Base-by-base conservation (phyloP, 164 flowering plant genomes). In the Piper betle region DNA sequence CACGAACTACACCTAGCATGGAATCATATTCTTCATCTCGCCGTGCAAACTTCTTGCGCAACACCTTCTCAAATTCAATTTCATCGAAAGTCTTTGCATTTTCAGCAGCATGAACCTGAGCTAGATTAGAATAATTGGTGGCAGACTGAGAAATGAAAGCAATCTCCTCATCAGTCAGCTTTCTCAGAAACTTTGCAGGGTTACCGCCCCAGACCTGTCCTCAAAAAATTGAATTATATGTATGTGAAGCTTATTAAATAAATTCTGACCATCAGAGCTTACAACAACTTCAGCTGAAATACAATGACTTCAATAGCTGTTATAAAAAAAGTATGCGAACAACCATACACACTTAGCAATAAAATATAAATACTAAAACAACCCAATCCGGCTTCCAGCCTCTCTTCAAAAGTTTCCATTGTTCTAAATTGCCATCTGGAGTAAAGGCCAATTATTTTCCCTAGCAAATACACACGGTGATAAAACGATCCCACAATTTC, bases 201-300 rank as follows among this genome's bases (percentile, higher is more conserved):
- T 92, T 92, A 17, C 98, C 98, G 71, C 91, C 98, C 98, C 98
- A 91, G 4, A 88, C 84, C 98, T 86, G 87, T 50, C 15, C 33
- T 2, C 12, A 41, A 16, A 43, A 37, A 39, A 8, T 43, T 7
- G 50, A 15, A 43, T 15, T 43, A 8, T 8, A 43, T 15, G 12
- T 2, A 55, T 55, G 33, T 20, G 33, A 55, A 55, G 20, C 58
- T 55, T 37, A 55, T 4, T 20, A 55, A 15, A 55, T 17, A 1
- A 10, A 25, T 12, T 37, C 33, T 4, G 6, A 4, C 6, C 39
- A 20, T 6, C 3, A 5, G 33, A 25, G 58, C 38, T 43, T 10
- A 3, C 12, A 43, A n/a, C n/a, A n/a, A n/a, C n/a, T n/a, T n/a
- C n/a, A n/a, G n/a, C n/a, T n/a, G n/a, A n/a, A n/a, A n/a, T n/a